Conservation (phyloP, 2,329 filamentous ascomycete species). For the Parascedosporium putredinis region DNA sequence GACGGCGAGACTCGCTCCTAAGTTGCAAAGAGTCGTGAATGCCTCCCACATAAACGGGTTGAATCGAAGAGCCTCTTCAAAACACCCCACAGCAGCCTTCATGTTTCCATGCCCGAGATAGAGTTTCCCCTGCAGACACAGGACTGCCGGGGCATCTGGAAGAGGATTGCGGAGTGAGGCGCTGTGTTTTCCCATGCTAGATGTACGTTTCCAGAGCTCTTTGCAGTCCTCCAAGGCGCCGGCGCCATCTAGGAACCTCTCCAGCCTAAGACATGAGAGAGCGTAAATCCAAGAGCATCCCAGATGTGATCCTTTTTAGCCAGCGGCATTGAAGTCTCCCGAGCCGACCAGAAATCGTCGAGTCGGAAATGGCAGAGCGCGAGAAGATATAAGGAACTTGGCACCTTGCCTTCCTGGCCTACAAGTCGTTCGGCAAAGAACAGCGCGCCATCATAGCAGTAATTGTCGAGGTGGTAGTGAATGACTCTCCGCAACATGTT, state of each 20-base stretch:
- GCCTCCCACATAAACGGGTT: constrained; percentile 99
- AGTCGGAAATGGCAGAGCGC: constrained; percentile 76
- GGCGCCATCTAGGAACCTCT: constrained; percentile 71
- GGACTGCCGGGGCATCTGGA: constrained; percentile 76
- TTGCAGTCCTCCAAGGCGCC: constrained; percentile 73
- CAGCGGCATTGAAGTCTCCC: constrained; percentile 65
- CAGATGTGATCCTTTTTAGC: constrained; percentile 65
- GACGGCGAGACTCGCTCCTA: constrained; percentile 69
- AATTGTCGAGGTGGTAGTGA: constrained; percentile 75
- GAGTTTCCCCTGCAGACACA: constrained; percentile 77
- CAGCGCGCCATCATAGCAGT: constrained; percentile 77
- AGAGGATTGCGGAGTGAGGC: constrained; percentile 62
- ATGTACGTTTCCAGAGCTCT: constrained; percentile 63
- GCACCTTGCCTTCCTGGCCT: constrained; percentile 71
- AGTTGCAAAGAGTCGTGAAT: constrained; percentile 79
- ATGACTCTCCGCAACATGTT: constrained; percentile 48
- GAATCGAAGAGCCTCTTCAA: constrained; percentile 75
- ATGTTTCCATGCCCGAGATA: constrained; percentile 74
- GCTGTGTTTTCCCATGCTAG: constrained; percentile 72
- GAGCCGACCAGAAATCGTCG: constrained; percentile 75
- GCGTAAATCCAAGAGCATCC: constrained; percentile 90
- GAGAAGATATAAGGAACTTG: constrained; percentile 73
- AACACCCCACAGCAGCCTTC: constrained; percentile 74
- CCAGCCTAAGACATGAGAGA: constrained; percentile 73
- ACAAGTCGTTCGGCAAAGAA: constrained; percentile 84